Percentiles rank a stretch among this genome's conserved stretches.
These are phyloP conservation scores for Plasmodium billcollinsi DNA, from an alignment of 169 alveolate species.

Conservation along the genomic window DNA sequence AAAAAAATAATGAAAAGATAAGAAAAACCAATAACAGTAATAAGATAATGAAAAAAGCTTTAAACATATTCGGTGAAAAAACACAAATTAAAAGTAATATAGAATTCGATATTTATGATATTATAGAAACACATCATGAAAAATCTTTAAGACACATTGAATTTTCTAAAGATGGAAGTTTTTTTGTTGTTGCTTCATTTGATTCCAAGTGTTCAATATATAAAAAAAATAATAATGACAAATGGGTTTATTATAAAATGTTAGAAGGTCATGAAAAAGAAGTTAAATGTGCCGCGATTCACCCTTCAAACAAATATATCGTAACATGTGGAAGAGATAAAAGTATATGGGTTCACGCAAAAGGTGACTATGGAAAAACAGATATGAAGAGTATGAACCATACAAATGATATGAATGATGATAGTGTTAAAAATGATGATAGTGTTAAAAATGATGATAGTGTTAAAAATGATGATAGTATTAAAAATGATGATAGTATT, in stretches of 20 bases:
- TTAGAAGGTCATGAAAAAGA: conserved; percentile 88
- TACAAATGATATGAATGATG: background rate
- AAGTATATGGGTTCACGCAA: conserved; percentile 84
- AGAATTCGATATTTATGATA: conserved; percentile 62
- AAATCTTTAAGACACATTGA: conserved; percentile 83
- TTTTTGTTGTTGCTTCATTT: conserved; percentile 83
- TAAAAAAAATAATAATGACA: conserved; percentile 35
- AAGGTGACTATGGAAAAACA: background rate
- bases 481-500: background rate
- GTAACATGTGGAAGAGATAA: conserved; percentile 88
- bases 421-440: background rate
- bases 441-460: background rate
- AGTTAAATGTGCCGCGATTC: conserved; percentile 85
- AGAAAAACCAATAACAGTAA: conserved; percentile 5
- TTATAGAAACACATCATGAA: conserved; percentile 80
- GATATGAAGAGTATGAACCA: background rate
- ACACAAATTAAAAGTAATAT: conserved; percentile 1
- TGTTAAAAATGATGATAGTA: background rate
- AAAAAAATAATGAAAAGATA: conserved; percentile 20
- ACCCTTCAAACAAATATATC: conserved; percentile 78
- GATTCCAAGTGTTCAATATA: conserved; percentile 81
- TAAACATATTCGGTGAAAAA: background rate
- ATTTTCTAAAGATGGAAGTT: conserved; percentile 83
- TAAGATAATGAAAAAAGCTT: conserved; percentile 2
- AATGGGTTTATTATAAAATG: conserved; percentile 79